Evolutionary conservation across 345 rosid species (phyloP).

Genomic region (Bretschneidera sinensis): DNA sequence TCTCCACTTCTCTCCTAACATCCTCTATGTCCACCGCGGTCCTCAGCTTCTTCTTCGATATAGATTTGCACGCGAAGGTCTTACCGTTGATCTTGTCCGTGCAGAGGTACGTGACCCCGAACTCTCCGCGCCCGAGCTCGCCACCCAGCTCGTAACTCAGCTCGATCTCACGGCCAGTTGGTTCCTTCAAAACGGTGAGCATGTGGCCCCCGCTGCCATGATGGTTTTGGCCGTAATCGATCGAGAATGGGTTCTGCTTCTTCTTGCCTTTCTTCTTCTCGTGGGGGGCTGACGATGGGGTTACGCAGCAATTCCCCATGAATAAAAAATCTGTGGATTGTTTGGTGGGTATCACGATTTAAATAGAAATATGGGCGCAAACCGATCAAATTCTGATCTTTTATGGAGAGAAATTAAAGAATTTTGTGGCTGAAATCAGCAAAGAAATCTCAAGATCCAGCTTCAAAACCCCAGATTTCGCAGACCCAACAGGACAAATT

Average conservation of each 20-base stretch:
- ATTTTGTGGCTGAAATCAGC: too few relatives aligned
- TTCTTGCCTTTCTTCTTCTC: constrained; percentile 43
- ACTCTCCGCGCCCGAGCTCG: constrained; percentile 99
- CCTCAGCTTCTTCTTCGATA: constrained; percentile 91
- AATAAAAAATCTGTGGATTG: constrained; percentile 5
- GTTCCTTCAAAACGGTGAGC: constrained; percentile 59
- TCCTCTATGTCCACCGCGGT: constrained; percentile 91
- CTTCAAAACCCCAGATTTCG: too few relatives aligned
- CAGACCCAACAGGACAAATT: too few relatives aligned
- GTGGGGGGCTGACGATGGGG: constrained; percentile 30
- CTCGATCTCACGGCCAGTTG: constrained; percentile 72
- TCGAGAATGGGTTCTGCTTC: constrained; percentile 70
- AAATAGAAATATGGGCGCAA: too few relatives aligned
- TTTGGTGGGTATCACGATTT: too few relatives aligned
- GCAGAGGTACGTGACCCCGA: constrained; percentile 84
- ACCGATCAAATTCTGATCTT: too few relatives aligned
- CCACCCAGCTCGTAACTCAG: constrained; percentile 64
- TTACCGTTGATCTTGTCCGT: constrained; percentile 56
- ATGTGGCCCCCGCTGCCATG: constrained; percentile 36
- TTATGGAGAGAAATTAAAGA: too few relatives aligned
- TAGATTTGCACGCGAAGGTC: constrained; percentile 78
- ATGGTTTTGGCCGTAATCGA: constrained; percentile 39
- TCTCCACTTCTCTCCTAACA: constrained; percentile 95
- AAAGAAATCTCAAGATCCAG: too few relatives aligned
- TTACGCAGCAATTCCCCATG: constrained; percentile 94